Base-by-base conservation (phyloP, 202 grass and related monocot species). In the Hordeum pubiflorum region DNA sequence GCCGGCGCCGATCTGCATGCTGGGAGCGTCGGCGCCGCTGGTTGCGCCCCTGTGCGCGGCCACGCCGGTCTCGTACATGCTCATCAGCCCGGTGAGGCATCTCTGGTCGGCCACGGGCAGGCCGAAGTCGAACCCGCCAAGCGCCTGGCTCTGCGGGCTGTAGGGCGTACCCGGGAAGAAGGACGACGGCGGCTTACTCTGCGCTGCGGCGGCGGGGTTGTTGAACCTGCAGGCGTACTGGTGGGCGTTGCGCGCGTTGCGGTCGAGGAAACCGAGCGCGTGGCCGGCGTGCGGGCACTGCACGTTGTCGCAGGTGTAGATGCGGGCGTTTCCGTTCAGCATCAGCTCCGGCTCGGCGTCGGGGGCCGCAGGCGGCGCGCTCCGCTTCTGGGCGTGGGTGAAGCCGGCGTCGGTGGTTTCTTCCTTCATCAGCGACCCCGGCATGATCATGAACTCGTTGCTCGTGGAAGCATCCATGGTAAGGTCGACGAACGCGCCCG, bases 31-130 rank as follows among this genome's bases (percentile, higher is more conserved):
- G 63, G 32, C 40, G 9, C 44, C 36, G 37, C 3, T 72, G 23
- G 58, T 59, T 20, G 72, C 72, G 27, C 61, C 78, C 20, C 78
- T 83, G 75, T 70, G 48, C 15, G 80, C 55, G 38, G 65, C 72
- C 22, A 83, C 83, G 85, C 77, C 92, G 58, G 43, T 54, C 13
- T 93, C 89, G 46, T 97, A 97, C 63, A 91, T 84, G 77, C 60
- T 80, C 91, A 97, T 97, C 56, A 97, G 84, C 72, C 84, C 91
- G 18, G 78, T 74, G 61, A 97, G 92, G n/a, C 89, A 89, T 56
- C 82, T 89, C 66, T 97, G 81, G 9, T 83, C 91, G 50, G 91
- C 83, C 24, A 79, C 34, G 52, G 91, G 86, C 8, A 93, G 17
- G 32, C 78, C 74, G 29, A 85, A 87, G 61, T 86, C 86, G 12